phyloP scores from a whole-genome alignment of 371 early-diverging fungal species.

The Encephalitozoon romaleae region DNA sequence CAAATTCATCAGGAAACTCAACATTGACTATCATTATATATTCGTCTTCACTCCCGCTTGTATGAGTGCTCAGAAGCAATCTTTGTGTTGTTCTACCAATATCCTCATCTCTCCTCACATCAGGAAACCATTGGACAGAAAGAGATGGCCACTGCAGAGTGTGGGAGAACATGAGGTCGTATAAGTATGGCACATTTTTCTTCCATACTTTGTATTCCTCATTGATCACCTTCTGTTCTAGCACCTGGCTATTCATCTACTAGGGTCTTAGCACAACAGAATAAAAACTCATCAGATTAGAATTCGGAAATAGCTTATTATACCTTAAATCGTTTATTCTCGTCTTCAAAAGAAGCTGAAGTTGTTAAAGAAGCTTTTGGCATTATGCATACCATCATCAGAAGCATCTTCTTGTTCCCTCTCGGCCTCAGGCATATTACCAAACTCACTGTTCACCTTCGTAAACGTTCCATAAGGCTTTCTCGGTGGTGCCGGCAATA shows the following conservation, averaged over 20 bases:
- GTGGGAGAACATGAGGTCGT: conserved; percentile 86
- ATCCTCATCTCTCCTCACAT: conserved; percentile 61
- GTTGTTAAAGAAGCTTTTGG: conserved; percentile 23
- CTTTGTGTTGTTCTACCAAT: conserved; percentile 52
- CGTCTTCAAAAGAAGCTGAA: conserved; percentile 38
- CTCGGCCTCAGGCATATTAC: conserved; percentile 19
- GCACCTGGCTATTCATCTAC: conserved; percentile 40
- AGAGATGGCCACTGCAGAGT: conserved; percentile 91
- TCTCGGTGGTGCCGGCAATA: neutral
- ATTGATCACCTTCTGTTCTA: conserved; percentile 71
- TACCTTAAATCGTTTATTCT: neutral
- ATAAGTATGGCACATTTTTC: conserved; percentile 90
- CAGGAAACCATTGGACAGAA: conserved; percentile 91
- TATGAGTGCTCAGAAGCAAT: conserved; percentile 77
- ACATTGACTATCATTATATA: conserved; percentile 78
- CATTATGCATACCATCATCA: neutral
- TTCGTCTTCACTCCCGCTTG: conserved; percentile 80
- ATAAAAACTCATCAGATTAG: neutral
- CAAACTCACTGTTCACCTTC: conserved; percentile 1
- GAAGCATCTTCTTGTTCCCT: neutral
- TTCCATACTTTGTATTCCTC: conserved; percentile 92
- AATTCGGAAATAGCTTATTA: neutral
- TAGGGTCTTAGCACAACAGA: neutral
- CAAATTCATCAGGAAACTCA: conserved; percentile 69
- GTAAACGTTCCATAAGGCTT: conserved; percentile 6